Base-by-base conservation (phyloP, 768 basidiomycete species). In the Russula sp. region DNA sequence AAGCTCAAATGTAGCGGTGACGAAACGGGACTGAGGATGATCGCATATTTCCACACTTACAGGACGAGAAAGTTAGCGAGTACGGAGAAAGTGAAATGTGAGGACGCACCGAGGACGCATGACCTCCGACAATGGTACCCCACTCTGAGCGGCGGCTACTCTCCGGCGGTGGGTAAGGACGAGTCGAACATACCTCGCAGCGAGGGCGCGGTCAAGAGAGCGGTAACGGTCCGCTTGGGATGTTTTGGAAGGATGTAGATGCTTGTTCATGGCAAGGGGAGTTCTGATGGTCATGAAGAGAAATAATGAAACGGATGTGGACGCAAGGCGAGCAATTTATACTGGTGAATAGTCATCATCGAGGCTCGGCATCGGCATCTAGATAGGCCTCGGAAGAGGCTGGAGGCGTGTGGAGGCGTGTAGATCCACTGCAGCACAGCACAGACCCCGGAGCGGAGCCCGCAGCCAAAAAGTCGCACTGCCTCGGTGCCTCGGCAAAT, bases 1-100 rank as follows among this genome's bases (percentile, higher is more conserved):
- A 1, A 83, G 70, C 66, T 84, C 84, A 59, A 85, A 81, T 7
- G 77, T 76, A 10, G 80, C 81, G 2, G 78, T 81, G 32, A 83
- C 76, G 20, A 66, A 60, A 63, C 78, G 77, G n/a, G 68, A 66
- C 1, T 75, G 73, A 16, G 73, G 64, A 54, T 77, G 73, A 67
- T 82, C 80, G 55, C 78, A 73, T 2, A 84, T 57, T 64, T 84
- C 77, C 74, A 83, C 66, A 47, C 76, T 78, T n/a, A 36, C 43
- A 18, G 10, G 3, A 29, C 25, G 25, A 29, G 29, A 13, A 25
- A 47, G 39, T 60, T 3, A 65, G 60, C 18, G 39, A 2, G 25
- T 7, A 51, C 29, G 18, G 10, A 25, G 2, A 8, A 20, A 25
- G 42, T 18, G n/a, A 18, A 14, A 16, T 14, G 16, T 25, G 13